Percentiles rank a stretch among this genome's conserved stretches.
These are phyloP conservation scores for Alternaria sp. DNA, from an alignment of 2,329 filamentous ascomycete species.

Conservation along the genomic window DNA sequence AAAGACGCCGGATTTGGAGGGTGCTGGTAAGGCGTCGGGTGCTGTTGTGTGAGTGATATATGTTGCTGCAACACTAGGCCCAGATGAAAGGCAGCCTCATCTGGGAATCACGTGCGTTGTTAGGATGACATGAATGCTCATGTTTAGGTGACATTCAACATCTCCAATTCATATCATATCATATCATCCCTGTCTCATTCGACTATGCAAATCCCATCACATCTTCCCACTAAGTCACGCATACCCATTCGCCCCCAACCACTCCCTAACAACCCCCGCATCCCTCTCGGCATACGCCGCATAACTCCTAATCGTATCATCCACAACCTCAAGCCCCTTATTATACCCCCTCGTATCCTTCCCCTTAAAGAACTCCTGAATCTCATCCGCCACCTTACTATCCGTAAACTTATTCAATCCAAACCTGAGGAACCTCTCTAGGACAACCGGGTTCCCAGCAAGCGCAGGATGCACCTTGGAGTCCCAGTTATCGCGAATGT, in stretches of 20 bases:
- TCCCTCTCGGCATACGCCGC: constrained; percentile 85
- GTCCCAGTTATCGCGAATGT: constrained; percentile 83
- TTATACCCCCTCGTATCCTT: constrained; percentile 89
- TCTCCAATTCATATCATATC: too few species aligned
- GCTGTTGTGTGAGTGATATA: too few species aligned
- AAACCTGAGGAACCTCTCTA: constrained; percentile 86
- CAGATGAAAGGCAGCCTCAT: too few species aligned
- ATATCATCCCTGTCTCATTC: too few species aligned
- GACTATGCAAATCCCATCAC: background rate
- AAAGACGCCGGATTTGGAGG: too few species aligned
- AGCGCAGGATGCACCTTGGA: constrained; percentile 71
- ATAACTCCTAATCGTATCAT: constrained; percentile 83
- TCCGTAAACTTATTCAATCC: constrained; percentile 81
- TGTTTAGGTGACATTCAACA: too few species aligned
- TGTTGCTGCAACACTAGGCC: too few species aligned
- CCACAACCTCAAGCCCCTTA: constrained; percentile 81
- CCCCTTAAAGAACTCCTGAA: constrained; percentile 80
- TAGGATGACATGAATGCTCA: too few species aligned
- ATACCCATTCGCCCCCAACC: constrained; percentile 72
- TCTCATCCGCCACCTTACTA: constrained; percentile 72
- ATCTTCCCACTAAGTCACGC: constrained; percentile 19
- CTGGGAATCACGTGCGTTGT: too few species aligned
- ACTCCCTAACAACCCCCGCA: constrained; percentile 73
- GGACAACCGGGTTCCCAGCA: constrained; percentile 79
- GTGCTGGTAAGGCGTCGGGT: too few species aligned